Base-by-base conservation (phyloP, 495 filamentous ascomycete species). In the Umbilicaria muhlenbergii region DNA sequence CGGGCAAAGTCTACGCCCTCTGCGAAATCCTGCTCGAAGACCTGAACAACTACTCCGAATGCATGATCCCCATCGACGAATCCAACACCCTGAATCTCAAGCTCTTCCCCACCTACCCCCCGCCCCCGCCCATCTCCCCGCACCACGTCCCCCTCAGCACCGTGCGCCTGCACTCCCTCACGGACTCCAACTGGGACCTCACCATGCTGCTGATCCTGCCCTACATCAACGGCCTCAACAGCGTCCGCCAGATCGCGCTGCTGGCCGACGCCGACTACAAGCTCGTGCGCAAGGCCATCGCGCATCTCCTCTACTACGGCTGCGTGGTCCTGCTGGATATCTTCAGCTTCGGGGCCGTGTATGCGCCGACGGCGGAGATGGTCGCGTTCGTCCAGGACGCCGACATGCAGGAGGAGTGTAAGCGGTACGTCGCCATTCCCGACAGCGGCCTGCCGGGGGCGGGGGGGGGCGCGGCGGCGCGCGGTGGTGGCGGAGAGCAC, bases 11-110 rank as follows among this genome's bases (percentile, higher is more conserved):
- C 52, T 77, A 85, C 57, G 81, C 77, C 34, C 62, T 98, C 28
- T 78, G 93, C 50, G 86, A 95, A 64, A 86, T 86, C 48, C 70
- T 98, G 43, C 81, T 93, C 65, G 84, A 94, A 63, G 88, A 96
- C 53, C 60, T 98, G 43, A 96, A 96, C 56, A 93, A 92, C 55
- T 98, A 96, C 51, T 85, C 81, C 52, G 91, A 98, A 65, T 93
- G 86, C 73, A 88, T 95, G 88, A 91, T 94, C 51, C 85, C 88
- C 2, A 85, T 94, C 52, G 87, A 94, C 60, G 86, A 92, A 47
- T 77, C 83, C 47, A 94, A 94, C 63, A 94, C 86, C 11, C 74
- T 98, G 56, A 94, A 94, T 61, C 83, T 98, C 69, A 94, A 94
- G 58, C 75, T 94, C 39, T 94, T 94, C 62, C 86, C 85, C 0